These are phyloP conservation scores for Microsporum ferrugineum DNA, from an alignment of 2,329 filamentous ascomycete species.

Conservation along the genomic window DNA sequence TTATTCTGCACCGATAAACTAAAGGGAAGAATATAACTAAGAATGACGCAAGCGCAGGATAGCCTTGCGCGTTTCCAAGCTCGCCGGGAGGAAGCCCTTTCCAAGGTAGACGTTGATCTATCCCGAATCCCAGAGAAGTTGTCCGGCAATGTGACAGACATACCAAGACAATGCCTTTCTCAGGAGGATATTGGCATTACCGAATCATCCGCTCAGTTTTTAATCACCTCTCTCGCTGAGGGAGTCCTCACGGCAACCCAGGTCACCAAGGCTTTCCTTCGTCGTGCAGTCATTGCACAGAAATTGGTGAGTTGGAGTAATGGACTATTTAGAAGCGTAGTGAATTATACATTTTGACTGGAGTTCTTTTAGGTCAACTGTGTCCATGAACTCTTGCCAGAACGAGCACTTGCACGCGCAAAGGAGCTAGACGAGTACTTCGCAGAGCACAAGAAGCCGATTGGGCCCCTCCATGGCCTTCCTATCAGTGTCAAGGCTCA, in stretches of 20 bases:
- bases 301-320: constrained; percentile 31
- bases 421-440: constrained; percentile 37
- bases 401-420: constrained; percentile 38
- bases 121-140: not conserved
- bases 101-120: constrained; percentile 2
- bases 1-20: not conserved
- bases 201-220: not conserved
- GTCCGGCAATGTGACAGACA: not conserved
- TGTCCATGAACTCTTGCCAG: constrained; percentile 43
- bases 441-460: constrained; percentile 27
- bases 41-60: not conserved
- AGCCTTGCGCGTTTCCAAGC: not conserved
- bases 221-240: not conserved
- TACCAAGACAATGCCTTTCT: constrained; percentile 2
- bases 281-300: constrained; percentile 44
- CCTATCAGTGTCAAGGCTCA: constrained; percentile 46
- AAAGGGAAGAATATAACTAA: not conserved
- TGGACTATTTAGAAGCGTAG: not conserved
- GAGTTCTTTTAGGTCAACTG: constrained; percentile 43
- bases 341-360: not conserved
- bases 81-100: not conserved
- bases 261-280: constrained; percentile 44
- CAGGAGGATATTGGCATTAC: not conserved
- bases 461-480: constrained; percentile 52
- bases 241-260: constrained; percentile 11